Evolutionary conservation across 441 rosid genomes (phyloP).

Genomic region (Cnidoscolus chayamansa): DNA sequence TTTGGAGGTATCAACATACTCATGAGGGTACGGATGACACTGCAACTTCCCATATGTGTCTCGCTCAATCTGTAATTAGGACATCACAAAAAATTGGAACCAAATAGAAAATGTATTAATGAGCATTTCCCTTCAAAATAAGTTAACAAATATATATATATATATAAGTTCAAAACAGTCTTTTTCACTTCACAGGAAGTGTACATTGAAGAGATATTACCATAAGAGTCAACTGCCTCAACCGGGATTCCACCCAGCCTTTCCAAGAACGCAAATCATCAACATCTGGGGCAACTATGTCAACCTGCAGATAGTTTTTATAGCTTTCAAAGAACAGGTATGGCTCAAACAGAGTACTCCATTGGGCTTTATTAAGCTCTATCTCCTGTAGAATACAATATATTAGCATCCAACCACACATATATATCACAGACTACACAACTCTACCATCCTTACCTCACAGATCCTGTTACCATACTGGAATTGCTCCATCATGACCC

Average conservation of each 20-base stretch:
- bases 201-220: constrained; percentile 30
- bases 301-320: constrained; percentile 66
- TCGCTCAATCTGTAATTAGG: constrained; percentile 55
- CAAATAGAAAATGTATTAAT: neutral
- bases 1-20: constrained; percentile 43
- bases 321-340: constrained; percentile 62
- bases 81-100: constrained; percentile 5
- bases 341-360: constrained; percentile 58
- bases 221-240: constrained; percentile 62
- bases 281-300: constrained; percentile 47
- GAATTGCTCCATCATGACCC: constrained; percentile 70
- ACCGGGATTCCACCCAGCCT: constrained; percentile 77
- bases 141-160: neutral
- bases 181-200: neutral
- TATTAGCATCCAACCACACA: constrained; percentile 11
- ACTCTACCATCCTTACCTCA: constrained; percentile 35
- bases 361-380: constrained; percentile 50
- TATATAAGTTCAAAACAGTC: neutral
- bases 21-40: constrained; percentile 67
- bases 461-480: constrained; percentile 55
- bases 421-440: neutral
- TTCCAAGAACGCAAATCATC: constrained; percentile 68
- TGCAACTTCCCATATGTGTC: constrained; percentile 61
- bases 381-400: constrained; percentile 37
- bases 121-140: neutral